These are phyloP conservation scores for Sarcomyxa edulis DNA, from an alignment of 768 basidiomycete genomes.

Conservation along the genomic window DNA sequence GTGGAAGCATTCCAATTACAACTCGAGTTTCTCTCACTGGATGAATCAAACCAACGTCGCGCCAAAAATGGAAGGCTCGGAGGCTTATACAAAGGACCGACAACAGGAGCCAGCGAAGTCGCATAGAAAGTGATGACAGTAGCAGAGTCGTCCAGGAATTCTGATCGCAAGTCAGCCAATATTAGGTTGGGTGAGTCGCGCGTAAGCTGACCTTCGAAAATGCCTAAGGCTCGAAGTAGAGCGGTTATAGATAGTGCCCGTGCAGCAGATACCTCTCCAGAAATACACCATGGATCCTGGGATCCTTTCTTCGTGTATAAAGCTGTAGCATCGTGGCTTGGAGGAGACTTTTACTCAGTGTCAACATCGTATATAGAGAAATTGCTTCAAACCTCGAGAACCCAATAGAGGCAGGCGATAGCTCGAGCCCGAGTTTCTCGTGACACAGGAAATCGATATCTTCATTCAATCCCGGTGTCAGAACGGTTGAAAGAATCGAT, in stretches of 20 bases:
- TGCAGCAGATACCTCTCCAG: conserved; percentile 62
- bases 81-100: conserved; percentile 56
- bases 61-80: conserved; percentile 75
- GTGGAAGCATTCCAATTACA: neutral
- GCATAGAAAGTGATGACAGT: conserved; percentile 80
- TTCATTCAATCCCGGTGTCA: conserved; percentile 65
- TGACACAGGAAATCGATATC: conserved; percentile 69
- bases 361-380: neutral
- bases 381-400: conserved; percentile 36
- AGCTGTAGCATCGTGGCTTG: conserved; percentile 34
- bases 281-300: conserved; percentile 65
- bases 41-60: conserved; percentile 68
- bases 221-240: conserved; percentile 65
- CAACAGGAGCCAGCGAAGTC: conserved; percentile 54
- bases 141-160: conserved; percentile 61
- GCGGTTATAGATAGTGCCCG: conserved; percentile 63
- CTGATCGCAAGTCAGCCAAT: conserved; percentile 28
- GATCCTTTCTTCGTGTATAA: conserved; percentile 32
- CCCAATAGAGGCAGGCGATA: conserved; percentile 37
- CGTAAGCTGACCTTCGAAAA: conserved; percentile 54
- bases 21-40: conserved; percentile 62
- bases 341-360: conserved; percentile 2
- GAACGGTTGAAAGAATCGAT: conserved; percentile 52
- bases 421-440: conserved; percentile 45
- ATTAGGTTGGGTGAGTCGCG: neutral